Base-by-base conservation (phyloP, 306 rosid genomes). In the Ammopiptanthus mongolicus region DNA sequence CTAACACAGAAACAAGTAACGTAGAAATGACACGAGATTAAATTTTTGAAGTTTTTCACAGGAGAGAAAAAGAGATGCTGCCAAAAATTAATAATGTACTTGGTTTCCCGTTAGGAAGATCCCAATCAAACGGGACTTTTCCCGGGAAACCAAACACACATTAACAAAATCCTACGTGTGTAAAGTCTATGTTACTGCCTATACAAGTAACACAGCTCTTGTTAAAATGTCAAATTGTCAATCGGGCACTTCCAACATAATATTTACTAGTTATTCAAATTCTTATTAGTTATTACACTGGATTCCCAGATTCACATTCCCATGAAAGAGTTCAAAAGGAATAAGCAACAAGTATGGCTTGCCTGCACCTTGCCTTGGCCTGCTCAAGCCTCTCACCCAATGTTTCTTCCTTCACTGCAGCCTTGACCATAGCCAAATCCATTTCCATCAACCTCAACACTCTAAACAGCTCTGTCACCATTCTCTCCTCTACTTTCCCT, bases 361-460 rank as follows among this genome's bases (percentile, higher is more conserved):
- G 98, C 88, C 98, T 91, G 86, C 98, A 94, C 84, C 98, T 81
- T 10, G 94, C 94, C 82, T 87, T 91, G 17, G 98, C 98, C 71
- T 86, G 91, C 68, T 78, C 78, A 66, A 94, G 91, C 76, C 98
- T 90, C 83, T 89, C 89, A 22, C 28, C 39, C 76, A 89, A 50
- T 0, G 98, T 94, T 33, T 94, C 98, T 9, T 91, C 98, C 88
- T 94, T 91, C 2, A 80, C 93, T 0, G 98, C 83, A 57, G 90
- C 97, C 65, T 91, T 94, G 0, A 94, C 93, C 97, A 94, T 91
- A 0, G 88, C 96, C 87, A 94, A 80, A 73, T 91, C 97, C 98
- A 94, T 94, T 55, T 94, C 98, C 91, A 91, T 80, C 65, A 91
- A 63, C 83, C 75, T 94, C 96, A 94, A 81, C 17, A 94, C 95